Percentiles rank a stretch among this genome's conserved stretches.
Conservation (phyloP, 805 yeast genomes). For the Candida pini region DNA sequence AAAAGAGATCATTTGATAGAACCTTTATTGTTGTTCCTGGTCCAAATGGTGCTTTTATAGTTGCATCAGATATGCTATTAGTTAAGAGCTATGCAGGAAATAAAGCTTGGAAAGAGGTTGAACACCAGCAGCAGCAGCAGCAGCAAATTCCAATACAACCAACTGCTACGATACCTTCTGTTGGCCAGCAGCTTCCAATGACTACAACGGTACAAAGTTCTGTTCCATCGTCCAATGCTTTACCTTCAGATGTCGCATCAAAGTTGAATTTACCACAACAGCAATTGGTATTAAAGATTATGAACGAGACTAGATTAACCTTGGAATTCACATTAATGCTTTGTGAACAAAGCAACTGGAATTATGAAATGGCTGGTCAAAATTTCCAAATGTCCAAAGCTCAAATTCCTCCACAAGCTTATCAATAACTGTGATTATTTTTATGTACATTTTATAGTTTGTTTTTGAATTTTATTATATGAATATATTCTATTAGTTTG, state of each 20-base stretch:
- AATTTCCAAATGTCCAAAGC: constrained; percentile 63
- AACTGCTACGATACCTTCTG: constrained; percentile 17
- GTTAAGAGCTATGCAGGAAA: constrained; percentile 55
- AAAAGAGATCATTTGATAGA: constrained; percentile 80
- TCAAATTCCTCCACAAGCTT: constrained; percentile 54
- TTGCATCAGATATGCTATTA: constrained; percentile 79
- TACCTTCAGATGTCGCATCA: constrained; percentile 52
- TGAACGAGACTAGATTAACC: constrained; percentile 68
- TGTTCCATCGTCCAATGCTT: not conserved
- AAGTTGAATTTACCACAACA: constrained; percentile 52
- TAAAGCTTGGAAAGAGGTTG: constrained; percentile 46
- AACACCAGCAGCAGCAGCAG: no score
- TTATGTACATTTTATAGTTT: no score
- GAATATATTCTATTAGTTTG: no score
- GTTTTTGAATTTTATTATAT: no score
- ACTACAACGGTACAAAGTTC: not conserved
- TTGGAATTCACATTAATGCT: constrained; percentile 78
- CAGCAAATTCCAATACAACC: constrained; percentile 7
- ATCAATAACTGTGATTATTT: constrained; percentile 9
- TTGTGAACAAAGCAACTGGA: constrained; percentile 85
- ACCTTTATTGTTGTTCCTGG: constrained; percentile 70
- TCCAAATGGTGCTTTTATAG: constrained; percentile 61
- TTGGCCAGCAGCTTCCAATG: not conserved
- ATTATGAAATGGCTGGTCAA: constrained; percentile 59
- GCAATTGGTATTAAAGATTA: constrained; percentile 57